Conservation (phyloP, 768 basidiomycete genomes). For the Xerocomus spinulosus region DNA sequence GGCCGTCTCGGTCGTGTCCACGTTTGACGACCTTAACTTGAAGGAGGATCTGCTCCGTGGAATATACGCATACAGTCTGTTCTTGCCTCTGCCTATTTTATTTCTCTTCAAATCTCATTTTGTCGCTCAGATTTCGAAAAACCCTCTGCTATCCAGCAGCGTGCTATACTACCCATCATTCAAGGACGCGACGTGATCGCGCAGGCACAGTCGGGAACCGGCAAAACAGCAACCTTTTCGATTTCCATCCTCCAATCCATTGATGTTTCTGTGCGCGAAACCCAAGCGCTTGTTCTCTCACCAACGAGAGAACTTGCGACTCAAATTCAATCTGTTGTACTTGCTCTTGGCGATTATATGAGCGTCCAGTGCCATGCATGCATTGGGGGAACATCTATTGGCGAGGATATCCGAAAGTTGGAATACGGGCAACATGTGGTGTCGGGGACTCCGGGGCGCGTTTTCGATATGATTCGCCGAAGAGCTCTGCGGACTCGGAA, state of each 20-base stretch:
- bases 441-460: conserved; percentile 94
- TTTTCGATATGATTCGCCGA: conserved; percentile 98
- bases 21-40: conserved; percentile 84
- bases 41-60: conserved; percentile 96
- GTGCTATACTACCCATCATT: conserved; percentile 93
- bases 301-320: conserved; percentile 98
- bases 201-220: conserved; percentile 97
- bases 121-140: conserved; percentile 79
- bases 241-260: conserved; percentile 98
- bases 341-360: conserved; percentile 98
- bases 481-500: conserved; percentile 89
- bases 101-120: conserved; percentile 3
- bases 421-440: conserved; percentile 98
- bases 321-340: conserved; percentile 97
- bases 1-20: conserved; percentile 82
- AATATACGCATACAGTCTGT: conserved; percentile 94
- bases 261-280: conserved; percentile 91
- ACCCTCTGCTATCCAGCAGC: conserved; percentile 97
- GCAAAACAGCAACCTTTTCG: conserved; percentile 99
- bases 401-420: conserved; percentile 95
- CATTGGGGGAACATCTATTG: conserved; percentile 95
- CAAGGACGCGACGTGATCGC: conserved; percentile 98
- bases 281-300: conserved; percentile 93
- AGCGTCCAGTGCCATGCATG: conserved; percentile 98
- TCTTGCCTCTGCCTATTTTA: not conserved